These are phyloP conservation scores for Skeletonema potamos DNA, from an alignment of 108 stramenopile species.

Conservation along the genomic window DNA sequence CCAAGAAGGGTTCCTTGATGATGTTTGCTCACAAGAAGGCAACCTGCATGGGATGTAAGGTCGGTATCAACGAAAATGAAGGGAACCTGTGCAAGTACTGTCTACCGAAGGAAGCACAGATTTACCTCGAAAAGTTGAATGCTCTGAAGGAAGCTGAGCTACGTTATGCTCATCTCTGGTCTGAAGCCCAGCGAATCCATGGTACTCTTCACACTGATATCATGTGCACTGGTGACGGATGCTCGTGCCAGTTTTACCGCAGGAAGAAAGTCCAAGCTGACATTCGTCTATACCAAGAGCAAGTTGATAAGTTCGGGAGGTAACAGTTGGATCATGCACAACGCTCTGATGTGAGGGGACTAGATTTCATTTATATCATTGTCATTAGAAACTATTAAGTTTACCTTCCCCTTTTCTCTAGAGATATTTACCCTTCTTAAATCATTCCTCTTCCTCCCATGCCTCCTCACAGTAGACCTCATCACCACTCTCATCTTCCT, in stretches of 20 bases:
- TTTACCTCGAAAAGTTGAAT: constrained; percentile 89
- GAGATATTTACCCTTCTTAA: neutral
- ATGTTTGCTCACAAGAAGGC: constrained; percentile 95
- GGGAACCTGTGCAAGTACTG: constrained; percentile 94
- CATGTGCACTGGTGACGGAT: constrained; percentile 98
- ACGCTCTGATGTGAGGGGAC: neutral
- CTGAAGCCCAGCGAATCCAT: constrained; percentile 95
- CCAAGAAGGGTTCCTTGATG: constrained; percentile 96
- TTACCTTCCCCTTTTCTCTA: neutral
- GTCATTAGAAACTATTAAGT: neutral
- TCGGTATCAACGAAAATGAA: constrained; percentile 72
- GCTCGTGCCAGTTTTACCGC: constrained; percentile 97
- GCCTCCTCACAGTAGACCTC: constrained; percentile 15
- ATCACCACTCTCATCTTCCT: constrained; percentile 14
- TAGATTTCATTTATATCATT: neutral
- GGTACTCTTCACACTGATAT: constrained; percentile 97
- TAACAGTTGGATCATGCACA: constrained; percentile 24
- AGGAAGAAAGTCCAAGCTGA: constrained; percentile 98
- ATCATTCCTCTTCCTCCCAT: constrained; percentile 9
- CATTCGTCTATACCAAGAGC: constrained; percentile 86
- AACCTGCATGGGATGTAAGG: constrained; percentile 97
- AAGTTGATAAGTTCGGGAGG: constrained; percentile 91
- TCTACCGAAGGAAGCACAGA: constrained; percentile 81
- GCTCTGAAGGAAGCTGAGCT: constrained; percentile 85
- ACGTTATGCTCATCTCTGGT: constrained; percentile 90